Evolutionary conservation across 768 basidiomycete genomes (phyloP), one percentile per base, ranked within the genome.

Genomic region (Rhodocollybia butyracea): DNA sequence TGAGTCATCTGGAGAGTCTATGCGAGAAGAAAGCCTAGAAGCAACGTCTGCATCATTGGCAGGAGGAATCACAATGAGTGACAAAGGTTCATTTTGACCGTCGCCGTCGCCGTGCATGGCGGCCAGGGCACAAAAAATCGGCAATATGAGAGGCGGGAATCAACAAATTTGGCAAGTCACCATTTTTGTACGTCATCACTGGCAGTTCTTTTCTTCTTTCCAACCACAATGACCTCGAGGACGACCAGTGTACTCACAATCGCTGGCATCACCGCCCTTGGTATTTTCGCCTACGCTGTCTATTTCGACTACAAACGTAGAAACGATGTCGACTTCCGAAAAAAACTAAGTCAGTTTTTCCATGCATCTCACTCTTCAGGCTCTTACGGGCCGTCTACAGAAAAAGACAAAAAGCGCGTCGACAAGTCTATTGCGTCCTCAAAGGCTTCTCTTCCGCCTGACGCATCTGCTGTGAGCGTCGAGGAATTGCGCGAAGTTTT

Each of bases 231-330:
- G 74, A 69, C 68, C 65, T 73, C 68, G 57, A 70, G 72, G 62
- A 66, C 72, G 51, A 66, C 64, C 47, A 72, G 68, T 53, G 64
- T 73, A 56, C 68, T 80, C 64, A 72, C 77, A 50, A 68, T 78
- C 62, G 77, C 79, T 26, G 75, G 75, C 32, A 68, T 77, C 62
- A 74, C 78, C 36, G 78, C 85, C 21, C 79, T 81, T 41, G 78
- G 85, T 43, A 63, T 86, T 36, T 70, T 89, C 32, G 92, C 85
- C 22, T 98, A 98, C 70, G 93, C 89, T 29, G 79, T 84, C 52
- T 98, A 94, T 73, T 99, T 98, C 65, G 97, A 99, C 78, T 86
- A 96, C 76, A 91, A 83, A 76, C 86, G 97, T 50, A 83, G 95
- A 65, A 91, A 89, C 67, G 93, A 97, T 66, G 71, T 76, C 40